A percentile compares a stretch with the other conserved stretches of the same genome.
These are phyloP conservation scores for Nakazawaea pomicola DNA, from an alignment of 805 yeast species.

Conservation along the genomic window DNA sequence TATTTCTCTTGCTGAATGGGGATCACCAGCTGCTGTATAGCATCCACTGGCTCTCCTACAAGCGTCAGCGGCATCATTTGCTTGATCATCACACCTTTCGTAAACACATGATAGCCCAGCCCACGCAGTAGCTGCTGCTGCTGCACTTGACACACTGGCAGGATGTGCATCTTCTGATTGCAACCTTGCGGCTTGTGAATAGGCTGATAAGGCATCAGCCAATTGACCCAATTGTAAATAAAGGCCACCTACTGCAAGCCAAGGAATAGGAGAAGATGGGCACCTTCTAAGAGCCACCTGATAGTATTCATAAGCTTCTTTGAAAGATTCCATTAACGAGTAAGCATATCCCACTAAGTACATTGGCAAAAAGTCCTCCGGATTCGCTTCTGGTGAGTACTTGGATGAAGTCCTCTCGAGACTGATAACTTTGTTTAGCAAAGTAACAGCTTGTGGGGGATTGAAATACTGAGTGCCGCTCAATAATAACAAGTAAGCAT, in stretches of 20 bases:
- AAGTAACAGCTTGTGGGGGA: conserved; percentile 31
- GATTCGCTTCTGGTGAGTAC: conserved; percentile 18
- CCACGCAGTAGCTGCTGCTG: conserved; percentile 54
- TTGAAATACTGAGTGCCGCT: conserved; percentile 25
- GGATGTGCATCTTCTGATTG: conserved; percentile 33
- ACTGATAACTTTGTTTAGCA: conserved; percentile 30
- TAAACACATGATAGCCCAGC: conserved; percentile 60
- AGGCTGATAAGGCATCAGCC: conserved; percentile 63
- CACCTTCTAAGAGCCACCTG: conserved; percentile 52
- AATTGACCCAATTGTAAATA: conserved; percentile 55
- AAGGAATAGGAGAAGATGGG: conserved; percentile 50
- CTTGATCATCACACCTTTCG: conserved; percentile 58
- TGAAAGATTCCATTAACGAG: conserved; percentile 38
- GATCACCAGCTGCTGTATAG: conserved; percentile 41
- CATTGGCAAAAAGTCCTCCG: conserved; percentile 56
- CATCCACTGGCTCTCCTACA: conserved; percentile 47
- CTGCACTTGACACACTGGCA: conserved; percentile 22
- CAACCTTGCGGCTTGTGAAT: conserved; percentile 56
- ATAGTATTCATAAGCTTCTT: conserved; percentile 49
- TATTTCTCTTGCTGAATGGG: conserved; percentile 33
- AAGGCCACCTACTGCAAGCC: conserved; percentile 63
- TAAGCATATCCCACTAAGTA: conserved; percentile 50
- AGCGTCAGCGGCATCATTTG: conserved; percentile 57
- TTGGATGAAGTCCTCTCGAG: conserved; percentile 18
- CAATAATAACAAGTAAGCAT: conserved; percentile 43